Percentiles rank a stretch among this genome's conserved stretches.
Evolutionary conservation across 495 filamentous ascomycete species (phyloP).

Genomic region (Oidiodendron maius): DNA sequence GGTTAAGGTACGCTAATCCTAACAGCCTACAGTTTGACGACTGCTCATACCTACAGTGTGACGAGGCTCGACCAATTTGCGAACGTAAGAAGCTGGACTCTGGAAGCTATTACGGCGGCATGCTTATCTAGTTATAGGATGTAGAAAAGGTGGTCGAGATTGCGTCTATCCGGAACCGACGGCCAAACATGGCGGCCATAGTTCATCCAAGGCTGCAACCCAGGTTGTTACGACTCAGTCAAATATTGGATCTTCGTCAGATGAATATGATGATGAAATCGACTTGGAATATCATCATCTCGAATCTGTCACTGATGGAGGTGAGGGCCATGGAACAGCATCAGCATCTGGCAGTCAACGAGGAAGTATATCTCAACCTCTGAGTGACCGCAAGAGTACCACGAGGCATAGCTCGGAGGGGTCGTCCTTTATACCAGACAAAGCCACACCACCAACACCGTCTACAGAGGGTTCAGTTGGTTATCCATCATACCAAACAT

Average conservation of each 20-base stretch:
- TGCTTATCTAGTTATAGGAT: conserved; percentile 45
- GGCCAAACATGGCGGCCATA: conserved; percentile 38
- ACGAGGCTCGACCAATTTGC: conserved; percentile 80
- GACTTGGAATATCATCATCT: conserved; percentile 33
- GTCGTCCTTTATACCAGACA: conserved; percentile 41
- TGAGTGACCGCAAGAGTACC: conserved; percentile 25
- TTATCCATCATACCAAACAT: conserved; percentile 26
- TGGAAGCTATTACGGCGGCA: not conserved
- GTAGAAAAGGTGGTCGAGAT: conserved; percentile 77
- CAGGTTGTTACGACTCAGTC: conserved; percentile 25
- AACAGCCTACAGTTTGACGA: not conserved
- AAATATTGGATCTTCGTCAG: conserved; percentile 49
- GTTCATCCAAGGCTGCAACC: conserved; percentile 38
- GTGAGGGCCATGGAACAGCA: conserved; percentile 37
- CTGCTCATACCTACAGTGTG: conserved; percentile 51
- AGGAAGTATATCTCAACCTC: conserved; percentile 24
- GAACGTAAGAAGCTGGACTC: conserved; percentile 52
- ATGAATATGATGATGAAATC: conserved; percentile 46
- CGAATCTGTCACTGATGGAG: conserved; percentile 62
- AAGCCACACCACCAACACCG: conserved; percentile 42
- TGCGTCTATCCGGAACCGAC: conserved; percentile 70
- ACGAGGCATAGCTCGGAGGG: conserved; percentile 40
- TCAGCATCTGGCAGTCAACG: conserved; percentile 23
- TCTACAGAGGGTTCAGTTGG: conserved; percentile 32
- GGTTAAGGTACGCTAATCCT: conserved; percentile 63